Conservation (phyloP, 345 rosid genomes). For the Gossypium raimondii region DNA sequence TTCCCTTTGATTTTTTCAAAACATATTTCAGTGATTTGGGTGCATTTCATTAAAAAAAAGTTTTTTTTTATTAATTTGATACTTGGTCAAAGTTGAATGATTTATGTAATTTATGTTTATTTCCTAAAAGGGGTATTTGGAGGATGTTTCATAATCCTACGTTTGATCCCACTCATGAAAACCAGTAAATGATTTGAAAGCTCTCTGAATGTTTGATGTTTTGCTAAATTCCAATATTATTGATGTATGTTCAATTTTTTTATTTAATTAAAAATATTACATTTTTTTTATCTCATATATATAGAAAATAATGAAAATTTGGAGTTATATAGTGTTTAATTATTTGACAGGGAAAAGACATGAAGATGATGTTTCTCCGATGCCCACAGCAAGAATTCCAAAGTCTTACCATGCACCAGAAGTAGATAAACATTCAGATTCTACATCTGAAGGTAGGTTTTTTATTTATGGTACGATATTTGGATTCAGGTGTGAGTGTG, state of each 20-base stretch:
- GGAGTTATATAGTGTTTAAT: neutral
- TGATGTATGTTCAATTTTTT: neutral
- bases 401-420: constrained; percentile 19
- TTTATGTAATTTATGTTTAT: neutral
- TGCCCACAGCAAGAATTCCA: constrained; percentile 35
- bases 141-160: neutral
- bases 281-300: neutral
- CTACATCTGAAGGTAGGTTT: constrained; percentile 28
- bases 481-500: too few relatives aligned
- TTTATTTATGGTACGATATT: neutral
- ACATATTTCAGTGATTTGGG: neutral
- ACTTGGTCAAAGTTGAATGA: constrained; percentile 2
- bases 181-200: neutral
- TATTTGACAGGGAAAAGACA: constrained; percentile 35
- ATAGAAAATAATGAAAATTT: neutral
- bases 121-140: too few relatives aligned
- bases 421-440: constrained; percentile 16
- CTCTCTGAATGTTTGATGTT: neutral
- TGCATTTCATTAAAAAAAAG: neutral
- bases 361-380: constrained; percentile 32
- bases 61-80: neutral
- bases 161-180: neutral
- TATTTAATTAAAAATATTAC: too few relatives aligned
- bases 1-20: neutral
- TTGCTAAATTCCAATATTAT: neutral